These are phyloP conservation scores for Esteya vermicola DNA, from an alignment of 2,329 filamentous ascomycete species.

Conservation along the genomic window DNA sequence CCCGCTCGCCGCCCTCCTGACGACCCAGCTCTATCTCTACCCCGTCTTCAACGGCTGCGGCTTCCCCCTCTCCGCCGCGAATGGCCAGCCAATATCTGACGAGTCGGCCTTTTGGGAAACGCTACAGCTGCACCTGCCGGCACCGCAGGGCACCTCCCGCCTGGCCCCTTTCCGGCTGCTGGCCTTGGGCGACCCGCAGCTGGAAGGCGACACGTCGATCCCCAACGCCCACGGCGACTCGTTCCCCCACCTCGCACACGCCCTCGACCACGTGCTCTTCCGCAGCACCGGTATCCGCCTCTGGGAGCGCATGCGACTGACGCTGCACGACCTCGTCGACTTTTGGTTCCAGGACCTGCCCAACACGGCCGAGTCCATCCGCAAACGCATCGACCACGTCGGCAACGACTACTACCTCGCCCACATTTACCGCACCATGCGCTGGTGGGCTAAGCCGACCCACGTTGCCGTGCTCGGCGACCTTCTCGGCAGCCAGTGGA, in stretches of 20 bases:
- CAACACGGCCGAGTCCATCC: slow-evolving; percentile 47
- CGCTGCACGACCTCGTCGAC: slow-evolving; percentile 44
- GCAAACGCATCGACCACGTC: slow-evolving; percentile 75
- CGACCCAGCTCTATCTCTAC: slow-evolving; percentile 76
- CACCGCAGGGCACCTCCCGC: not conserved
- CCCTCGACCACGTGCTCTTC: slow-evolving; percentile 32
- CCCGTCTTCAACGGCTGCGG: slow-evolving; percentile 67
- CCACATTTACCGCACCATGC: slow-evolving; percentile 74
- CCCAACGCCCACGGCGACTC: slow-evolving; percentile 39
- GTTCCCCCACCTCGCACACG: slow-evolving; percentile 37
- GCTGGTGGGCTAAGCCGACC: slow-evolving; percentile 74
- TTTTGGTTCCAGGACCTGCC: slow-evolving; percentile 55
- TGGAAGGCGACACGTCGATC: slow-evolving; percentile 83
- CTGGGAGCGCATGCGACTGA: slow-evolving; percentile 36
- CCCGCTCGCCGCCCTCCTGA: slow-evolving; percentile 55
- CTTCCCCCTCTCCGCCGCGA: slow-evolving; percentile 49
- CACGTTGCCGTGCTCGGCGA: slow-evolving; percentile 86
- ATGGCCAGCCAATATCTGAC: not conserved
- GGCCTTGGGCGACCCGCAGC: slow-evolving; percentile 78
- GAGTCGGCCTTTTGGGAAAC: slow-evolving; percentile 23
- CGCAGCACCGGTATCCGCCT: slow-evolving; percentile 29
- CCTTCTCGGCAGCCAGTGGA: slow-evolving; percentile 89
- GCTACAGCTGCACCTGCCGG: slow-evolving; percentile 21
- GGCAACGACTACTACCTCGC: slow-evolving; percentile 93
- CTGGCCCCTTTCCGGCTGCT: slow-evolving; percentile 72